phyloP scores from a whole-genome alignment of 2,329 filamentous ascomycete species.

The Alternaria angustiovoidea region DNA sequence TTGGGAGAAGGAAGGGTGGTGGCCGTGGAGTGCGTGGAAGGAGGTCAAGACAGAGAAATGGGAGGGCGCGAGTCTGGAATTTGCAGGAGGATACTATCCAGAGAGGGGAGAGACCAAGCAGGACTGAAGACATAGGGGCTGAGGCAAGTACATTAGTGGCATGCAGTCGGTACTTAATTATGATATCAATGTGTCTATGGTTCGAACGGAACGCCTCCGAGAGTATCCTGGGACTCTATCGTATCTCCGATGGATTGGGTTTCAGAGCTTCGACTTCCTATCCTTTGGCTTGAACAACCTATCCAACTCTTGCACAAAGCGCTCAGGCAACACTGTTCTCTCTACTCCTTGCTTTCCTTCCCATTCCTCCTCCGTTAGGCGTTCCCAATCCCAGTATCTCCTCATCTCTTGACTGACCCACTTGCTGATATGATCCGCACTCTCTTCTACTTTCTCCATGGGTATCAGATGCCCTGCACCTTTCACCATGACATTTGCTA shows the following conservation, averaged over 20 bases:
- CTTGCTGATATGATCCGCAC: conserved; percentile 62
- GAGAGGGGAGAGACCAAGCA: conserved; percentile 51
- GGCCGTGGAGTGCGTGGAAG: conserved; percentile 50
- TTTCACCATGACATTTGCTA: conserved; percentile 70
- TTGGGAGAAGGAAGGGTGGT: conserved; percentile 49
- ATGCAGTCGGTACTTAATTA: background rate
- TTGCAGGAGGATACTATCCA: conserved; percentile 59
- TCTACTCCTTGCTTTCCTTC: conserved; percentile 38
- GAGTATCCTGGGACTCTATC: background rate
- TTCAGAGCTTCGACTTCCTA: conserved; percentile 37
- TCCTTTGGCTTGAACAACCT: conserved; percentile 23
- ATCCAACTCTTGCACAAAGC: conserved; percentile 43
- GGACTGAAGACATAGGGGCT: conserved; percentile 9
- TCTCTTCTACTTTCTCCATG: conserved; percentile 76
- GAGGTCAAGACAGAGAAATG: conserved; percentile 53
- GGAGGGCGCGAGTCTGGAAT: conserved; percentile 57
- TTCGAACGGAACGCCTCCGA: background rate
- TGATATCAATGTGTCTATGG: background rate
- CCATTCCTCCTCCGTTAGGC: conserved; percentile 45
- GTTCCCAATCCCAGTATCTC: conserved; percentile 48
- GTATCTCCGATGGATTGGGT: background rate
- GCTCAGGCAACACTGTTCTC: conserved; percentile 37
- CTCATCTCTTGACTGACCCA: conserved; percentile 53
- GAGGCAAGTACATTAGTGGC: background rate
- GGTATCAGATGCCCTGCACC: conserved; percentile 81